These are phyloP conservation scores for Chlamydomonas reinhardtii DNA, from an alignment of 163 green algal genomes.

Conservation along the genomic window DNA sequence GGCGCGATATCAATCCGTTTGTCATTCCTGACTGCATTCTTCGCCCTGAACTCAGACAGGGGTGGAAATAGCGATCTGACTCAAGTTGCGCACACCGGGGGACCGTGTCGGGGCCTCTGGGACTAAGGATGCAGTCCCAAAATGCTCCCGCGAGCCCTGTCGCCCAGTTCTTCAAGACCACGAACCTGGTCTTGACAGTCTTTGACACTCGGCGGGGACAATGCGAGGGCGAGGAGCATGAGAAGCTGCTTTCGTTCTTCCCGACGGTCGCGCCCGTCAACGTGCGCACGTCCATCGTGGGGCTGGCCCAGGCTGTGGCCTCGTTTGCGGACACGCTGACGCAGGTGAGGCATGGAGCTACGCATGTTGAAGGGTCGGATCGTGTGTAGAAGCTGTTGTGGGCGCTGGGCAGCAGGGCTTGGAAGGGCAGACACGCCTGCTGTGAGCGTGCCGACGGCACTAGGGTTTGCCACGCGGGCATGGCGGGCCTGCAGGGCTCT, in stretches of 20 bases:
- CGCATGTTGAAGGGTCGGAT: no score
- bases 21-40: no score
- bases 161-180: slow-evolving; percentile 45
- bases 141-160: slow-evolving; percentile 23
- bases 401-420: no score
- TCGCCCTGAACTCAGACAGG: no score
- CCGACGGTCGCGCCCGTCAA: slow-evolving; percentile 47
- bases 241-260: slow-evolving; percentile 69
- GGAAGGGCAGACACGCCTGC: no score
- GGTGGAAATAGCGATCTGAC: no score
- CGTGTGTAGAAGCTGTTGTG: no score
- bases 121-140: neutral
- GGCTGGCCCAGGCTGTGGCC: slow-evolving; percentile 63
- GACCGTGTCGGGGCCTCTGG: neutral
- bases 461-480: neutral
- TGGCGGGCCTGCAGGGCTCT: no score
- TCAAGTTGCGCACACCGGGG: no score
- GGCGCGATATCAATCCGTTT: no score
- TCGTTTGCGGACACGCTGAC: slow-evolving; percentile 28
- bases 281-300: slow-evolving; percentile 62
- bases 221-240: slow-evolving; percentile 59
- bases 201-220: slow-evolving; percentile 59
- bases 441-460: no score
- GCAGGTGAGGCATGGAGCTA: neutral
- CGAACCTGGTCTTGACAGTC: slow-evolving; percentile 45